Evolutionary conservation across 2,329 filamentous ascomycete species (phyloP).

Genomic region (Ophiocordyceps camponoti-rufipedis): DNA sequence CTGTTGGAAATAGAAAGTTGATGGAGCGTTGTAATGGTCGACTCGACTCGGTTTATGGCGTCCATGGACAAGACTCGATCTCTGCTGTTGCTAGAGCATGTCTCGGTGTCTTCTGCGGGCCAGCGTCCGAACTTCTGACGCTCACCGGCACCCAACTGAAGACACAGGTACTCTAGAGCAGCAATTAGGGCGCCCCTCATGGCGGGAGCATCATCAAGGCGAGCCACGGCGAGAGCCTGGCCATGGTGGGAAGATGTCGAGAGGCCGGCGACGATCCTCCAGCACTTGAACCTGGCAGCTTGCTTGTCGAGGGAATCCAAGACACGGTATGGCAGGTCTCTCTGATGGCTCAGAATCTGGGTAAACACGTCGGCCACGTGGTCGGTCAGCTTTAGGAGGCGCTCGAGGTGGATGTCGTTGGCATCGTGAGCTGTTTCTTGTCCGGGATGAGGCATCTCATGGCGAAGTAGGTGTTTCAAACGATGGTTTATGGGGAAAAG

Average conservation of each 20-base stretch:
- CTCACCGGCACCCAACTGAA: neutral
- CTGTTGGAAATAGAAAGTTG: neutral
- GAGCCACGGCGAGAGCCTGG: neutral
- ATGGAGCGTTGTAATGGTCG: neutral
- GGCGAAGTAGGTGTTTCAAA: neutral
- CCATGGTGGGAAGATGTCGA: neutral
- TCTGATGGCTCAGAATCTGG: neutral
- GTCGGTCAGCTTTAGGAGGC: neutral
- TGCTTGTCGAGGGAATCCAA: neutral
- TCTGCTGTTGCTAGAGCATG: neutral
- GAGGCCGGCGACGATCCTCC: neutral
- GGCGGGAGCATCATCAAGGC: neutral
- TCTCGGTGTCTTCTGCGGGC: neutral
- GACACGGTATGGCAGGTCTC: neutral
- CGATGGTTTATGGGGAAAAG: neutral
- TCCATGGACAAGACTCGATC: neutral
- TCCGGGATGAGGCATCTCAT: neutral
- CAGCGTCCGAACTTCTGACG: neutral
- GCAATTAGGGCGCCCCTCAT: neutral
- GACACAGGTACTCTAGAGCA: neutral
- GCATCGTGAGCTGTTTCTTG: neutral
- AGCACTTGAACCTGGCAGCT: neutral
- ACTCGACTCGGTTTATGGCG: neutral
- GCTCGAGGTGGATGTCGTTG: neutral
- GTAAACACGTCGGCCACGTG: neutral